A percentile compares a stretch with the other conserved stretches of the same genome.
phyloP scores from a whole-genome alignment of 2,329 filamentous ascomycete genomes.

The Diaporthe ilicicola region DNA sequence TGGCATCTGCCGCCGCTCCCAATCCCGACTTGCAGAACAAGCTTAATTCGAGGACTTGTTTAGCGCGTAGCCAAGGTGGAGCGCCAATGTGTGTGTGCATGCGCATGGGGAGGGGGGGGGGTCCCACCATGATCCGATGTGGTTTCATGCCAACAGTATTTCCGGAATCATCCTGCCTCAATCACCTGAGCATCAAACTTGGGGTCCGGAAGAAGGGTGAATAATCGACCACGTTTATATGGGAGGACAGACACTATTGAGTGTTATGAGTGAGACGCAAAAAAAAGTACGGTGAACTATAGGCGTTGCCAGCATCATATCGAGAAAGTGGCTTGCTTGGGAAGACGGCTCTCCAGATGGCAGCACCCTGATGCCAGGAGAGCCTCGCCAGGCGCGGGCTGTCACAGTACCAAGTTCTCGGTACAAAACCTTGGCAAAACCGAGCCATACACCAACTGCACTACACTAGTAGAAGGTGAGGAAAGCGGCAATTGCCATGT shows the following conservation, averaged over 20 bases:
- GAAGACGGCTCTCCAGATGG: slow-evolving; percentile 18
- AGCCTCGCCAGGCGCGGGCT: background rate
- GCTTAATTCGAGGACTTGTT: slow-evolving; percentile 33
- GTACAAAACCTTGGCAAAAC: slow-evolving; percentile 1
- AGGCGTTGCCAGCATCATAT: slow-evolving; percentile 13
- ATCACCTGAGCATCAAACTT: background rate
- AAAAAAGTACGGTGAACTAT: background rate
- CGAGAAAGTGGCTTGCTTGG: background rate
- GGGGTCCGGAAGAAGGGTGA: background rate
- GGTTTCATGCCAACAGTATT: slow-evolving; percentile 28
- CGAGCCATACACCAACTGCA: too few relatives aligned
- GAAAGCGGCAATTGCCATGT: slow-evolving; percentile 30
- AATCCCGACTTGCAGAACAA: slow-evolving; percentile 31
- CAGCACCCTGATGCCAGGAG: slow-evolving; percentile 13
- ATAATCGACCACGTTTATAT: too few relatives aligned
- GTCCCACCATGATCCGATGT: slow-evolving; percentile 12
- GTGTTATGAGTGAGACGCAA: background rate
- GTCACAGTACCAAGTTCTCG: slow-evolving; percentile 20
- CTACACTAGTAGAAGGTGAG: background rate
- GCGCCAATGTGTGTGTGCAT: slow-evolving; percentile 1
- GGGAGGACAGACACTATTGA: background rate
- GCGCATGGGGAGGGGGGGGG: background rate
- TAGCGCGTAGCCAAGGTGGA: slow-evolving; percentile 30
- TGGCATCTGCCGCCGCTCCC: slow-evolving; percentile 10
- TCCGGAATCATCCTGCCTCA: background rate